These are phyloP conservation scores for Erodium trifolium DNA, from an alignment of 441 rosid species.

Conservation along the genomic window DNA sequence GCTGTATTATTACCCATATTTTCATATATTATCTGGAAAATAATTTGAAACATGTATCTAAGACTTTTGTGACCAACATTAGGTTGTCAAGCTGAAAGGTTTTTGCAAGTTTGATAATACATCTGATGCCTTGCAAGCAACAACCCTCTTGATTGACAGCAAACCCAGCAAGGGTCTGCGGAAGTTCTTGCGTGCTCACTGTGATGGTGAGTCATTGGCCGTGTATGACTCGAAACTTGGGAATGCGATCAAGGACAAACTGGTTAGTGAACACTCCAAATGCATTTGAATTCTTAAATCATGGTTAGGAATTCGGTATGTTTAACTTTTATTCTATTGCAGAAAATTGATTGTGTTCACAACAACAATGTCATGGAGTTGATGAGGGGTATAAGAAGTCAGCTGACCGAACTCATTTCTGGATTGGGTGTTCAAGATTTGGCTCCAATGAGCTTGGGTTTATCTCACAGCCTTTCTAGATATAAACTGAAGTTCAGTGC, in stretches of 20 bases:
- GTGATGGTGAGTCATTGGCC: slow-evolving; percentile 57
- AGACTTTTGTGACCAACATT: neutral
- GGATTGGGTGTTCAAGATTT: slow-evolving; percentile 76
- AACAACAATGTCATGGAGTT: neutral
- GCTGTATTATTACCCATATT: too few species aligned
- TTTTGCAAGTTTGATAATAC: slow-evolving; percentile 83
- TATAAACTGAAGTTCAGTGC: slow-evolving; percentile 86
- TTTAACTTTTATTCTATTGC: slow-evolving; percentile 13
- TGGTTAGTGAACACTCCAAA: too few species aligned
- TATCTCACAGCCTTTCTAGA: slow-evolving; percentile 82
- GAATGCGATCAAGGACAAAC: slow-evolving; percentile 56
- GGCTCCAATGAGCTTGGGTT: slow-evolving; percentile 94
- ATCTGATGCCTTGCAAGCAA: slow-evolving; percentile 78
- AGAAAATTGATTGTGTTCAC: slow-evolving; percentile 61
- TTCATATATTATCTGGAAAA: too few species aligned
- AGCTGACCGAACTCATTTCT: slow-evolving; percentile 74
- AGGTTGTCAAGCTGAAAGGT: slow-evolving; percentile 74
- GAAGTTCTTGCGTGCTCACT: slow-evolving; percentile 47
- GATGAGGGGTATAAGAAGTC: slow-evolving; percentile 78
- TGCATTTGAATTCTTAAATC: neutral
- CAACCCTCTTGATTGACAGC: slow-evolving; percentile 57
- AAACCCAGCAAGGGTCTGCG: slow-evolving; percentile 41
- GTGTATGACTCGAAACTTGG: slow-evolving; percentile 95
- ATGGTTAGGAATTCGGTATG: neutral
- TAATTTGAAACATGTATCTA: too few species aligned